A percentile compares a stretch with the other conserved stretches of the same genome.
These are phyloP conservation scores for Fusarium verticillioides DNA, from an alignment of 2,329 filamentous ascomycete genomes.

Conservation along the genomic window DNA sequence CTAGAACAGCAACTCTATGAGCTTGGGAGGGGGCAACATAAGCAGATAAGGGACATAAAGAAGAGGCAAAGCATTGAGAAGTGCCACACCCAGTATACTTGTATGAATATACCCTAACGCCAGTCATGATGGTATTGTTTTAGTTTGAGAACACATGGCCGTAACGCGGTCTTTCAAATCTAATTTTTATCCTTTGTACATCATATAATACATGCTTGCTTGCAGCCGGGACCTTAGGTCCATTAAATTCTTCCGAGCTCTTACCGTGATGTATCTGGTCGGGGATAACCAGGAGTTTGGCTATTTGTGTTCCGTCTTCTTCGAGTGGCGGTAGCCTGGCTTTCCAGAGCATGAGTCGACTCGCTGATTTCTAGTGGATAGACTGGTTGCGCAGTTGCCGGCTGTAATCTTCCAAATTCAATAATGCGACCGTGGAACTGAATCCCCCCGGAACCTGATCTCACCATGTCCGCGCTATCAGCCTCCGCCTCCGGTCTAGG, in stretches of 20 bases:
- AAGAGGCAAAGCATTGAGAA: not conserved
- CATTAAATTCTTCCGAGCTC: not conserved
- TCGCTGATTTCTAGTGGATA: slow-evolving; percentile 34
- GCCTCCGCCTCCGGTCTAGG: not conserved
- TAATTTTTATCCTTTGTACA: not conserved
- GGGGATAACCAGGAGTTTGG: not conserved
- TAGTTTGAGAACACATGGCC: not conserved
- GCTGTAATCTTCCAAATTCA: slow-evolving; percentile 34
- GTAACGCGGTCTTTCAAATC: not conserved
- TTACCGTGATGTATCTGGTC: not conserved
- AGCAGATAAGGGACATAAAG: not conserved
- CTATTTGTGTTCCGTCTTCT: not conserved
- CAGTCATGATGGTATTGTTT: not conserved
- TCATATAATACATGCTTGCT: not conserved
- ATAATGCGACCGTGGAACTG: slow-evolving; percentile 39
- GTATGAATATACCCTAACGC: not conserved
- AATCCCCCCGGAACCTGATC: slow-evolving; percentile 41
- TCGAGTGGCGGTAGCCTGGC: slow-evolving; percentile 2
- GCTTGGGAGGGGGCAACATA: not conserved
- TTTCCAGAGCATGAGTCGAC: slow-evolving; percentile 2
- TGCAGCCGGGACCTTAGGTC: not conserved
- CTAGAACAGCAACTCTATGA: slow-evolving; percentile 54
- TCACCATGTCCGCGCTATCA: slow-evolving; percentile 35
- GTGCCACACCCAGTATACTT: not conserved
- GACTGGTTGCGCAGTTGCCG: not conserved